These are phyloP conservation scores for Talaromyces albobiverticillius DNA, from an alignment of 2,329 filamentous ascomycete species.

Conservation along the genomic window DNA sequence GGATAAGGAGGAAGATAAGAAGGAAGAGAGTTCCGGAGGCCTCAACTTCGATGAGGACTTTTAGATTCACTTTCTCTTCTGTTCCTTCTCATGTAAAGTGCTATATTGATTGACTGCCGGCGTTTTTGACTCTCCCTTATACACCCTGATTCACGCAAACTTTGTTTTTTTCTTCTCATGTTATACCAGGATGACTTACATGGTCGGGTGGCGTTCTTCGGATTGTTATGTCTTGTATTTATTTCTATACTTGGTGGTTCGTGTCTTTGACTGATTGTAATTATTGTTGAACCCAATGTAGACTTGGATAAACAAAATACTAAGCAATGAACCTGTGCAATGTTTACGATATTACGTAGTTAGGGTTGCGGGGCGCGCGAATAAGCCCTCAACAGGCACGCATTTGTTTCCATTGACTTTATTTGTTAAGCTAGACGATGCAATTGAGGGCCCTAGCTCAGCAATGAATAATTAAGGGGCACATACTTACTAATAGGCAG, in stretches of 20 bases:
- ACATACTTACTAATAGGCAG: no score
- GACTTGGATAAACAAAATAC: slow-evolving; percentile 13
- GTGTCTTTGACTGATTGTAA: slow-evolving; percentile 13
- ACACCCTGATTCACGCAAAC: not conserved
- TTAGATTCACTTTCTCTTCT: slow-evolving; percentile 50
- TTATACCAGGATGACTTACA: slow-evolving; percentile 16
- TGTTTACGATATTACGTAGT: no score
- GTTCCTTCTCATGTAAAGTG: slow-evolving; percentile 6
- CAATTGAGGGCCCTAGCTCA: no score
- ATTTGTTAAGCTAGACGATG: no score
- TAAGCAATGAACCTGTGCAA: not conserved
- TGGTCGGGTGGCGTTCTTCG: slow-evolving; percentile 13
- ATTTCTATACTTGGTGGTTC: slow-evolving; percentile 13
- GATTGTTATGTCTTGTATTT: slow-evolving; percentile 14
- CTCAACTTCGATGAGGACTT: slow-evolving; percentile 98
- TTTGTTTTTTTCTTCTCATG: slow-evolving; percentile 6
- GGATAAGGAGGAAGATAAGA: slow-evolving; percentile 47
- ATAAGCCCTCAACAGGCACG: no score
- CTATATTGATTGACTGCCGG: slow-evolving; percentile 1
- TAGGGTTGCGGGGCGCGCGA: no score
- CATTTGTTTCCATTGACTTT: no score
- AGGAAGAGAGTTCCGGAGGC: slow-evolving; percentile 56
- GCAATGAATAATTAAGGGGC: no score
- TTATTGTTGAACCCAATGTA: slow-evolving; percentile 14
- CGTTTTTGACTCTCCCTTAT: slow-evolving; percentile 6